These are phyloP conservation scores for Trichoderma orchidacearum DNA, from an alignment of 495 filamentous ascomycete genomes.

Conservation along the genomic window DNA sequence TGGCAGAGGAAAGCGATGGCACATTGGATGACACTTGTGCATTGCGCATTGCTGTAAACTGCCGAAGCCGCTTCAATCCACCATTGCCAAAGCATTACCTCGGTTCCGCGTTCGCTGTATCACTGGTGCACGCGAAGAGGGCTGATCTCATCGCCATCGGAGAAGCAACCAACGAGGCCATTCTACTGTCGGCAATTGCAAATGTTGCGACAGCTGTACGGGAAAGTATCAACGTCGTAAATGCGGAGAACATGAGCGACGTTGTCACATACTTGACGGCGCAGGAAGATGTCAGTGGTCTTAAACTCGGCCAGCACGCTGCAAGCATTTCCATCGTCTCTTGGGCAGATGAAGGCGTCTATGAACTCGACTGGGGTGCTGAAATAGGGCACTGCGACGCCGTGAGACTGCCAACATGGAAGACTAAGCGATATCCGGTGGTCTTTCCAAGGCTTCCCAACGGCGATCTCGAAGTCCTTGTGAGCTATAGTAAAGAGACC, in stretches of 20 bases:
- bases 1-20: neutral
- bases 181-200: neutral
- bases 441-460: slow-evolving; percentile 12
- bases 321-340: slow-evolving; percentile 54
- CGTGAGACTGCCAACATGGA: slow-evolving; percentile 12
- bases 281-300: slow-evolving; percentile 1
- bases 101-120: slow-evolving; percentile 15
- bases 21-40: slow-evolving; percentile 1
- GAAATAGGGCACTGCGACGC: slow-evolving; percentile 12
- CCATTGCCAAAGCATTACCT: slow-evolving; percentile 11
- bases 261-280: slow-evolving; percentile 7
- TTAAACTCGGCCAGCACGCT: slow-evolving; percentile 33
- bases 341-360: slow-evolving; percentile 13
- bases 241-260: slow-evolving; percentile 9
- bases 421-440: slow-evolving; percentile 12
- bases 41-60: slow-evolving; percentile 16
- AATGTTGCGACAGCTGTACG: slow-evolving; percentile 8
- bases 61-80: slow-evolving; percentile 7
- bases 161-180: neutral
- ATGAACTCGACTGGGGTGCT: slow-evolving; percentile 14
- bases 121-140: slow-evolving; percentile 5
- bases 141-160: slow-evolving; percentile 5
- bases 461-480: slow-evolving; percentile 14
- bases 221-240: slow-evolving; percentile 4
- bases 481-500: slow-evolving; percentile 8